Conservation (phyloP, 1,284 basidiomycete species). For the Cryptococcus sp. region DNA sequence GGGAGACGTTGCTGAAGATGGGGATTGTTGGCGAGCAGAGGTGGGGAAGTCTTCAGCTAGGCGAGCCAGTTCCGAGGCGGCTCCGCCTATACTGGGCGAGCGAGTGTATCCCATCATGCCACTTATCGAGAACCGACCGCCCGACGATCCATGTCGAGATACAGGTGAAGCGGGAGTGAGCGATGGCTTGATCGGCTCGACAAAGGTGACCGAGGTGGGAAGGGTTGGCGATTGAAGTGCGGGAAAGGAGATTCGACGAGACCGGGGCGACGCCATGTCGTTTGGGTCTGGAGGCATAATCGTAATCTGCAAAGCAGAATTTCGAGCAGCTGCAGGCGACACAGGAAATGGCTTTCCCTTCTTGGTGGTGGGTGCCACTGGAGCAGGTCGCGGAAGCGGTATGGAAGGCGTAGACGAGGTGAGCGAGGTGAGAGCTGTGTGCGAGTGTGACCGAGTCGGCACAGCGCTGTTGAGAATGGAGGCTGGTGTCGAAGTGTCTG, state of each 20-base stretch:
- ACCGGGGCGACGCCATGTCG: conserved; percentile 7
- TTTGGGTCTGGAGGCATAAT: not conserved
- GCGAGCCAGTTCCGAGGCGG: conserved; percentile 26
- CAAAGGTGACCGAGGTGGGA: conserved; percentile 33
- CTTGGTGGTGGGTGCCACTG: not conserved
- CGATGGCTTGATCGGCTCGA: conserved; percentile 25
- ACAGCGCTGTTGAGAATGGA: conserved; percentile 7
- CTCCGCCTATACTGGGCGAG: conserved; percentile 23
- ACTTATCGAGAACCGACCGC: conserved; percentile 36
- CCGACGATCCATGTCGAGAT: conserved; percentile 20
- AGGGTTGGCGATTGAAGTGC: conserved; percentile 27
- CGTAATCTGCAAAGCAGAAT: conserved; percentile 11
- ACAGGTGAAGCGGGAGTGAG: conserved; percentile 17
- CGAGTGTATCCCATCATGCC: conserved; percentile 33
- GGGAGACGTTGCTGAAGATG: not conserved
- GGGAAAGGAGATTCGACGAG: conserved; percentile 30
- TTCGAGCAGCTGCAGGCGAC: not conserved
- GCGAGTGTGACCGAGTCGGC: conserved; percentile 14
- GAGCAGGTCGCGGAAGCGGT: not conserved
- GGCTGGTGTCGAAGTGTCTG: conserved; percentile 6
- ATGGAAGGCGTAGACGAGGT: not conserved
- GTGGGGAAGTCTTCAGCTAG: conserved; percentile 30
- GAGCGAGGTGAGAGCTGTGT: conserved; percentile 10
- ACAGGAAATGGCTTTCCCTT: not conserved
- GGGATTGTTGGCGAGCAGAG: not conserved